Conservation (phyloP, 2,329 filamentous ascomycete genomes). For the Fusarium liriodendri region DNA sequence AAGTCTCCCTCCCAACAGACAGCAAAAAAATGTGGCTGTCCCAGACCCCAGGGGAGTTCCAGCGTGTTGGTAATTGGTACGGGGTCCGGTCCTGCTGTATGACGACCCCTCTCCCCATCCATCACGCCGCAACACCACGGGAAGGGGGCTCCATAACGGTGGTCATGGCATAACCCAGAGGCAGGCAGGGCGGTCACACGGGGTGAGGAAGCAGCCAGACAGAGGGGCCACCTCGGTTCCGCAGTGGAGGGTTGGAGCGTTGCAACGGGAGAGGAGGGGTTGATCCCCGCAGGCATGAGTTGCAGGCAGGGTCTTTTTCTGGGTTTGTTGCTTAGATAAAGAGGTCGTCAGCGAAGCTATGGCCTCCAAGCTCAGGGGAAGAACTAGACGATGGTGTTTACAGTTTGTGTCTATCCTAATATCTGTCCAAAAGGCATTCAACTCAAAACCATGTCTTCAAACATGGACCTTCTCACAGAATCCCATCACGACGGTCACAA, state of each 20-base stretch:
- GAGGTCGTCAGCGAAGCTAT: neutral
- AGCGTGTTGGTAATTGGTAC: neutral
- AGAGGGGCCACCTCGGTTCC: slow-evolving; percentile 21
- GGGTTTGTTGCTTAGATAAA: neutral
- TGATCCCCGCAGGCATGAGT: slow-evolving; percentile 3
- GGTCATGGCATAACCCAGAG: neutral
- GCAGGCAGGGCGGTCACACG: neutral
- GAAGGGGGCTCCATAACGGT: slow-evolving; percentile 3
- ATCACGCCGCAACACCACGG: neutral
- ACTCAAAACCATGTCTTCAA: neutral
- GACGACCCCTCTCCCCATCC: neutral
- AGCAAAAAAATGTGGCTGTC: neutral
- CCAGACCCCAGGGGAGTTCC: neutral
- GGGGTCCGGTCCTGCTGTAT: neutral
- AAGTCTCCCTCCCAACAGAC: neutral
- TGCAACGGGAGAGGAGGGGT: neutral
- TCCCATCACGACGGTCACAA: neutral
- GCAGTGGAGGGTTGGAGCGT: slow-evolving; percentile 5
- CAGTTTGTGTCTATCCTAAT: neutral
- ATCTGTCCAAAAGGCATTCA: neutral
- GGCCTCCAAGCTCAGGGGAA: neutral
- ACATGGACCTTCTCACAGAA: neutral
- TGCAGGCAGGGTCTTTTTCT: neutral
- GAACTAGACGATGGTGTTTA: neutral
- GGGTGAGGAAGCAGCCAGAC: neutral